These are phyloP conservation scores for Quercus glauca DNA, from an alignment of 306 rosid species.

Conservation along the genomic window DNA sequence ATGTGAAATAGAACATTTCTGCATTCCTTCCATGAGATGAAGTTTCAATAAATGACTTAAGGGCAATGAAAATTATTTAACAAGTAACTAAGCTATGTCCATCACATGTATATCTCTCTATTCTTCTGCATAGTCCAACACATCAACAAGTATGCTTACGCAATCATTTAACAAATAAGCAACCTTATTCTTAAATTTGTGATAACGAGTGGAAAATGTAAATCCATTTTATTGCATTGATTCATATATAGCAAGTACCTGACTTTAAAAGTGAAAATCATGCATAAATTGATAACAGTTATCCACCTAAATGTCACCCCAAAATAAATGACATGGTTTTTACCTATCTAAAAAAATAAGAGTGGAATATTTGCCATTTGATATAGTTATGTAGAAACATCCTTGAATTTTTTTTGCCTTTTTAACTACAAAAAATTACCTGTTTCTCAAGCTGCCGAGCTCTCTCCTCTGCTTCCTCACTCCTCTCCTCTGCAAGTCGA, in stretches of 20 bases:
- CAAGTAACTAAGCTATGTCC: neutral
- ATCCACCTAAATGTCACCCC: neutral
- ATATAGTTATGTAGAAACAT: neutral
- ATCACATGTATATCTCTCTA: neutral
- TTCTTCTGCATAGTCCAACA: neutral
- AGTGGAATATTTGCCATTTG: neutral
- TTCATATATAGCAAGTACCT: no score
- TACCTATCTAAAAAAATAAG: neutral
- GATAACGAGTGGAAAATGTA: neutral
- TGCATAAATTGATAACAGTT: neutral
- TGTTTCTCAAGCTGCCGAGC: conserved; percentile 90
- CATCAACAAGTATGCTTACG: neutral
- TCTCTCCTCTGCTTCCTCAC: conserved; percentile 85
- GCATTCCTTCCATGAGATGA: neutral
- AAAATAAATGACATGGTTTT: neutral
- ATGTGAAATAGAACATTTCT: neutral
- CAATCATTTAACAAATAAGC: neutral
- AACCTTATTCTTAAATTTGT: neutral
- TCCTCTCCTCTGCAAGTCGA: conserved; percentile 88
- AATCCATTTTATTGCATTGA: no score
- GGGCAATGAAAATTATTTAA: neutral
- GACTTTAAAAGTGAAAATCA: neutral
- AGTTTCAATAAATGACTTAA: neutral
- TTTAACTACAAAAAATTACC: conserved; percentile 39
- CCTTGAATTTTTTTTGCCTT: neutral